Evolutionary conservation across 2,329 filamentous ascomycete genomes (phyloP), one percentile per base, ranked within the genome.

Genomic region (Helotiales sp.): DNA sequence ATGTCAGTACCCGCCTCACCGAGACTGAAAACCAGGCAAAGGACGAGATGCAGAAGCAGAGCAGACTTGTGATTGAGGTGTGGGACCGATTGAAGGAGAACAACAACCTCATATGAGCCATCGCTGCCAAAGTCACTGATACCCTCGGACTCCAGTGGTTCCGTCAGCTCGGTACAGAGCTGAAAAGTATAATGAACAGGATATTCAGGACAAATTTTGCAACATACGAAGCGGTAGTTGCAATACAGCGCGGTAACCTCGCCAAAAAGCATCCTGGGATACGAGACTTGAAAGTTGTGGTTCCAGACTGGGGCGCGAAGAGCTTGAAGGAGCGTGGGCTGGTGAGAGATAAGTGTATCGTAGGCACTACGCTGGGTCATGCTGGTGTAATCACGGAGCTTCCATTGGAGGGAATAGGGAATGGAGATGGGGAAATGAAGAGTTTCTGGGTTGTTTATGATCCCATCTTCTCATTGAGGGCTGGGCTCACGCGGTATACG

Each of bases 401-500:
- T 2, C 69, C 69, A 15, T 28, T 73, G 2, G 65, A 71, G 17
- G 67, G 65, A 2, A 28, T 13, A 17, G 52, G 52, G 11, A 43
- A 45, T n/a, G n/a, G n/a, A 47, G 40, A 40, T 45, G 40, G 20
- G 8, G 28, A 15, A 2, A 62, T 63, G 24, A 67, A 62, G 47
- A 70, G 69, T 34, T 64, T 72, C 7, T 73, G 65, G 65, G 54
- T 72, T 3, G 24, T 73, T 3, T 72, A 60, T 54, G 72, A 73
- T 63, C 72, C 72, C 17, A 73, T 73, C 17, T 71, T 73, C 62
- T 70, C 67, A 6, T 1, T 22, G 2, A 52, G 72, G n/a, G 72
- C 72, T 26, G 72, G 72, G 3, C 72, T 70, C n/a, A 73, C 69
- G 15, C 69, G 66, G 24, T 73, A 71, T 64, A 73, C 68, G 6